Conservation (phyloP, 768 basidiomycete genomes). For the Boletus pseudopeckii region DNA sequence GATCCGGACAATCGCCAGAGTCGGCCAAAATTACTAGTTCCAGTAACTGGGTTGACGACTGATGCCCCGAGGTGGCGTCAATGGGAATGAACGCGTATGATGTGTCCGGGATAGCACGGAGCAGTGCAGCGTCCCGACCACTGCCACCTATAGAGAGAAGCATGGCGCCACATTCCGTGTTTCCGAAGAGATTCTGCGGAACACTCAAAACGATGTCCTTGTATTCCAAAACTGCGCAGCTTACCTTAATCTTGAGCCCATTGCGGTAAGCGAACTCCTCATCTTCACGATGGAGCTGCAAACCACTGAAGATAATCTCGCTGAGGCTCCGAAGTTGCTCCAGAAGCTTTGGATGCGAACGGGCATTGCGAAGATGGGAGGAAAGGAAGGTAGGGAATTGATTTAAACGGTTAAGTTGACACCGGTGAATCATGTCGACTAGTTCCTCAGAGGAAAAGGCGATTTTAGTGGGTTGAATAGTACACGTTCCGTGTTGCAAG, state of each 20-base stretch:
- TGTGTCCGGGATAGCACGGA: conserved; percentile 58
- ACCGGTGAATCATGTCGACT: conserved; percentile 63
- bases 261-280: conserved; percentile 67
- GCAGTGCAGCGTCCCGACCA: conserved; percentile 48
- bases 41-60: conserved; percentile 52
- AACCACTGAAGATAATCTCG: conserved; percentile 63
- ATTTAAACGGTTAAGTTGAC: conserved; percentile 69
- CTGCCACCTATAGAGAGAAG: conserved; percentile 55
- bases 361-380: conserved; percentile 58
- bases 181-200: conserved; percentile 71
- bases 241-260: conserved; percentile 61
- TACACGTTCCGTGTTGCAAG: conserved; percentile 70
- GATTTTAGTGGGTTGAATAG: conserved; percentile 64
- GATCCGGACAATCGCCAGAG: conserved; percentile 68
- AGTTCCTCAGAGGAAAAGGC: conserved; percentile 68
- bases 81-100: conserved; percentile 67
- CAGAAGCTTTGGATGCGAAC: conserved; percentile 58
- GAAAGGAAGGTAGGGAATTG: conserved; percentile 72
- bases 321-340: conserved; percentile 52
- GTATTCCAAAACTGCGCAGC: conserved; percentile 24
- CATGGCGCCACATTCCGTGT: conserved; percentile 77
- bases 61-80: conserved; percentile 43
- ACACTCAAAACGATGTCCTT: conserved; percentile 19
- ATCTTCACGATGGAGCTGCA: conserved; percentile 62
- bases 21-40: conserved; percentile 68